Percentiles rank a stretch among this genome's conserved stretches.
phyloP scores from a whole-genome alignment of 2,329 filamentous ascomycete species.

The Peltaster fructicola region DNA sequence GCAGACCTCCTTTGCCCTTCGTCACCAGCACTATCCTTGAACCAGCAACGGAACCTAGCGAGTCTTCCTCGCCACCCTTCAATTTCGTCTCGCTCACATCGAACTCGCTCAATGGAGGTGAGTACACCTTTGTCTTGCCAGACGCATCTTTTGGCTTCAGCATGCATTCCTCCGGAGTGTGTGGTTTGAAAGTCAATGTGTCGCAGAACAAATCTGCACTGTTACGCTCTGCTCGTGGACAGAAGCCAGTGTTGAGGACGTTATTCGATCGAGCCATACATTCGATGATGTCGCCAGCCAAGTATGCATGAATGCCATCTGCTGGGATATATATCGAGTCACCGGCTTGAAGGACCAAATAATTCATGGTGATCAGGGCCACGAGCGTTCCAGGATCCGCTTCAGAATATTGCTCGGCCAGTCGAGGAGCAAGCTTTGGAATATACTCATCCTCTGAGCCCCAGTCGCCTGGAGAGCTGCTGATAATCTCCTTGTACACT shows the following conservation, averaged over 20 bases:
- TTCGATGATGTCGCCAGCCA: conserved; percentile 57
- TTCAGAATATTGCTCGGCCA: conserved; percentile 46
- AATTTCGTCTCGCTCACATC: conserved; percentile 46
- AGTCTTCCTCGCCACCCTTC: conserved; percentile 40
- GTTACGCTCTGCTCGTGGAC: conserved; percentile 46
- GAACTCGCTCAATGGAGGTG: conserved; percentile 55
- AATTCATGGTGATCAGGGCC: conserved; percentile 59
- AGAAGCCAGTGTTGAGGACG: conserved; percentile 59
- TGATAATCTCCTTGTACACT: conserved; percentile 35
- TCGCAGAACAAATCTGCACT: conserved; percentile 45
- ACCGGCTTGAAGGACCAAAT: conserved; percentile 44
- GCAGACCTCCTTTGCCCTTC: conserved; percentile 39
- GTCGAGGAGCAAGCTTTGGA: conserved; percentile 43
- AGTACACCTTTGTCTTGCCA: conserved; percentile 46
- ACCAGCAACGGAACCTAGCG: conserved; percentile 36
- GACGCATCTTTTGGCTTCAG: conserved; percentile 35
- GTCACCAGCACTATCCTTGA: conserved; percentile 48
- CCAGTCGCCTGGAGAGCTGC: conserved; percentile 31
- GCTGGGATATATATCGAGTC: conserved; percentile 54
- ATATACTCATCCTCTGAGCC: conserved; percentile 38
- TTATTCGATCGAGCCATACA: conserved; percentile 65
- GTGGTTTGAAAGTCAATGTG: conserved; percentile 45
- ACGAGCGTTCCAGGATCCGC: conserved; percentile 51
- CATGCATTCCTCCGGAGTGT: conserved; percentile 38
- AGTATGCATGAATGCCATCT: conserved; percentile 57